A percentile compares a stretch with the other conserved stretches of the same genome.
phyloP scores from a whole-genome alignment of 2,329 filamentous ascomycete genomes.

The Cladophialophora yegresii region DNA sequence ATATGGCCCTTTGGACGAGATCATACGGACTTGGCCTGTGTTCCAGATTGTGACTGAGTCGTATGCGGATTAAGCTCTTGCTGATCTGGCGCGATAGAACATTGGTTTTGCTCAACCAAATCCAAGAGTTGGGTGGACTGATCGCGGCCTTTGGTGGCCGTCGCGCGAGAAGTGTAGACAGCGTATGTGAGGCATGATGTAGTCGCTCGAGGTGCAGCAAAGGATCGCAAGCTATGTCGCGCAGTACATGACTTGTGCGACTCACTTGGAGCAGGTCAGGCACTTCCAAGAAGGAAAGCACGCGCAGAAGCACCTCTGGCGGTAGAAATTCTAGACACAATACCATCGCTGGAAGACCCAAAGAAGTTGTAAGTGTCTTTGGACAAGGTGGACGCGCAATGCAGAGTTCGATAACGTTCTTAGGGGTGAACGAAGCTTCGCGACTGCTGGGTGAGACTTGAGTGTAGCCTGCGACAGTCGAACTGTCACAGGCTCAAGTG shows the following conservation, averaged over 20 bases:
- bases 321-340: slow-evolving; percentile 39
- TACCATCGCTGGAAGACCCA: slow-evolving; percentile 9
- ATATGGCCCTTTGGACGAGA: slow-evolving; percentile 64
- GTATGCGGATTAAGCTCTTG: slow-evolving; percentile 65
- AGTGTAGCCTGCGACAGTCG: neutral
- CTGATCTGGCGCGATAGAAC: slow-evolving; percentile 65
- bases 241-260: slow-evolving; percentile 60
- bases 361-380: neutral
- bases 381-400: neutral
- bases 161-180: slow-evolving; percentile 60
- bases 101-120: slow-evolving; percentile 68
- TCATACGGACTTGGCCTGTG: slow-evolving; percentile 61
- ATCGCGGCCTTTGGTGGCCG: slow-evolving; percentile 61
- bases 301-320: slow-evolving; percentile 49
- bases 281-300: slow-evolving; percentile 50
- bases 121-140: slow-evolving; percentile 64
- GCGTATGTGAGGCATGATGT: slow-evolving; percentile 56
- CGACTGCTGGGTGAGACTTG: neutral
- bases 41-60: slow-evolving; percentile 63
- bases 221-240: slow-evolving; percentile 64
- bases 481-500: neutral
- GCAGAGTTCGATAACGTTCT: neutral
- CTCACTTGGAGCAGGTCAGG: slow-evolving; percentile 50
- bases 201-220: slow-evolving; percentile 65
- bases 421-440: neutral